phyloP scores from a whole-genome alignment of 192 early-diverging fungal genomes.

The Dispira simplex region DNA sequence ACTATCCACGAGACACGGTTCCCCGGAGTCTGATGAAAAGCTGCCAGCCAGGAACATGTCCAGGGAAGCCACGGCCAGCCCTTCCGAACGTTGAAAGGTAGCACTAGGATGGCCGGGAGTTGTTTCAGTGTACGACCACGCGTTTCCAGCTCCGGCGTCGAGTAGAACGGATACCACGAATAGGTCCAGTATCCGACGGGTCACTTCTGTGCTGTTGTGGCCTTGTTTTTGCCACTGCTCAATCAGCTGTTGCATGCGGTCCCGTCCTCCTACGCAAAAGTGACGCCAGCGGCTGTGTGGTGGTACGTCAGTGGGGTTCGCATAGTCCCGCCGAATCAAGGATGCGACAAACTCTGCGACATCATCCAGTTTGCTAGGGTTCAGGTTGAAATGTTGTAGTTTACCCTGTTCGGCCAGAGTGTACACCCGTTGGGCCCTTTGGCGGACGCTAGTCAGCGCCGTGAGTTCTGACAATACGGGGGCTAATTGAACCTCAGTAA shows the following conservation, averaged over 20 bases:
- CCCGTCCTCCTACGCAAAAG: constrained; percentile 42
- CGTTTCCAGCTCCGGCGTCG: constrained; percentile 80
- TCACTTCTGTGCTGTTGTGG: constrained; percentile 26
- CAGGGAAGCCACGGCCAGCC: constrained; percentile 68
- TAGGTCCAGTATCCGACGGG: constrained; percentile 64
- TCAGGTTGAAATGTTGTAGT: constrained; percentile 56
- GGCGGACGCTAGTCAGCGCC: constrained; percentile 58
- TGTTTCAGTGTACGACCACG: constrained; percentile 55
- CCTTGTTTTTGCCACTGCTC: constrained; percentile 15
- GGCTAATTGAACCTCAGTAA: background rate
- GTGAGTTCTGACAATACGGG: constrained; percentile 24
- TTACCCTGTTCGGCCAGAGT: constrained; percentile 32
- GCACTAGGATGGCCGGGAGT: constrained; percentile 15
- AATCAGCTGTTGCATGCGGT: constrained; percentile 32
- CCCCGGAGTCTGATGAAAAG: constrained; percentile 43
- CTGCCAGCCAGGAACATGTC: constrained; percentile 69
- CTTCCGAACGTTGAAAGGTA: constrained; percentile 58
- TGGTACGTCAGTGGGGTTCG: constrained; percentile 45
- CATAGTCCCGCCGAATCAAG: constrained; percentile 59
- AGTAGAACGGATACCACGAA: constrained; percentile 80
- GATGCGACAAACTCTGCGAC: constrained; percentile 52
- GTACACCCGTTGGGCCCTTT: constrained; percentile 44
- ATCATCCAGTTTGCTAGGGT: constrained; percentile 37
- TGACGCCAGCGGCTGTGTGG: constrained; percentile 82
- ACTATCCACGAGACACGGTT: constrained; percentile 60